Conservation (phyloP, 805 yeast genomes). For the Torulaspora quercuum region DNA sequence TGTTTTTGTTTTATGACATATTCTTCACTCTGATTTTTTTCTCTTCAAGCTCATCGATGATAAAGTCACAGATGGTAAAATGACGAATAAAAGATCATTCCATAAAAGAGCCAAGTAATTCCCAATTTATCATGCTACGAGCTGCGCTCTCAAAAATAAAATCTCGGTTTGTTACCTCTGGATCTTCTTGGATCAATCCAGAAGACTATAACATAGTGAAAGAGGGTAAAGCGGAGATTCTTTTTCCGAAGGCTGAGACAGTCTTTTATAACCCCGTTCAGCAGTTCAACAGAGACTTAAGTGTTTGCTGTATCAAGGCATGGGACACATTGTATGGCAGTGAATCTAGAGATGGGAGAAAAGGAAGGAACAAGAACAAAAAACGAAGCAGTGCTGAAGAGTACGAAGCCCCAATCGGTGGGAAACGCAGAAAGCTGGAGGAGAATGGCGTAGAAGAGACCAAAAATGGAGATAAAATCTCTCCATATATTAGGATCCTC, state of each 20-base stretch:
- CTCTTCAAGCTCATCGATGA: slow-evolving; percentile 10
- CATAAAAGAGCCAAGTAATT: background rate
- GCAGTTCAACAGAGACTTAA: slow-evolving; percentile 91
- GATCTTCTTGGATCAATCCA: slow-evolving; percentile 22
- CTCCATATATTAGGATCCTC: slow-evolving; percentile 60
- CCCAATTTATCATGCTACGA: slow-evolving; percentile 22
- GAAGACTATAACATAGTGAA: slow-evolving; percentile 42
- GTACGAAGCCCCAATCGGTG: slow-evolving; percentile 3
- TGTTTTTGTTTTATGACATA: background rate
- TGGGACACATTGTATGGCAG: slow-evolving; percentile 64
- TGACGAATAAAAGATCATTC: no score
- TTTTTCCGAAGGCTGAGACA: slow-evolving; percentile 73
- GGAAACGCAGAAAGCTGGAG: slow-evolving; percentile 32
- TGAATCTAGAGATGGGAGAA: slow-evolving; percentile 27
- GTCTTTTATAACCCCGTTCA: slow-evolving; percentile 97
- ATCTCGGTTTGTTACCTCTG: slow-evolving; percentile 10
- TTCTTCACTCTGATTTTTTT: slow-evolving; percentile 2
- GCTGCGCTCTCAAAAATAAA: slow-evolving; percentile 29
- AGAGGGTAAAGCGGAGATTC: slow-evolving; percentile 83
- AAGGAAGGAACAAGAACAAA: slow-evolving; percentile 21
- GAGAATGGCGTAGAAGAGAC: slow-evolving; percentile 23
- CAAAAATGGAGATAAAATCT: slow-evolving; percentile 8
- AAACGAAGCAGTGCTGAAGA: slow-evolving; percentile 12
- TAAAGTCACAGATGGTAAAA: background rate
- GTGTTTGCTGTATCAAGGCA: slow-evolving; percentile 79